Evolutionary conservation across 208 protist species (phyloP).

Genomic region (Leishmania braziliensis): DNA sequence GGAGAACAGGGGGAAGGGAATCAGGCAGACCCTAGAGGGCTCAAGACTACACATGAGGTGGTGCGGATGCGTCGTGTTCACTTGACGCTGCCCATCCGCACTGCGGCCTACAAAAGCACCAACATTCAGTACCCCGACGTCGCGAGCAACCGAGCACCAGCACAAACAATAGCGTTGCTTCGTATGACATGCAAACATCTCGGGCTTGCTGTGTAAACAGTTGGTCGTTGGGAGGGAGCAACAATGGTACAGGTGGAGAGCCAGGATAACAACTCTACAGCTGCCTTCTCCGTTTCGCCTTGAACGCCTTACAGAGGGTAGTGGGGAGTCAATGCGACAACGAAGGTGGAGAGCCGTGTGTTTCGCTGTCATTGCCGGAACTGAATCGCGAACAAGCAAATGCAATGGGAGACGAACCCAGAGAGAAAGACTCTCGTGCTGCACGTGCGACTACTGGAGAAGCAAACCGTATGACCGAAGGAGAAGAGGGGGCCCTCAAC

Average conservation of each 20-base stretch:
- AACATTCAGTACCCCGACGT: not conserved
- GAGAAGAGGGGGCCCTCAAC: not conserved
- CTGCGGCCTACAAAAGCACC: not conserved
- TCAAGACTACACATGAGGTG: not conserved
- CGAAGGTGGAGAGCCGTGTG: not conserved
- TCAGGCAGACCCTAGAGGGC: not conserved
- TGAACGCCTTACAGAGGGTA: not conserved
- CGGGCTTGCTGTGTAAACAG: not conserved
- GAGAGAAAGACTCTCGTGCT: not conserved
- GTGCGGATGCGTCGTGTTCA: not conserved
- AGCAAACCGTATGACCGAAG: not conserved
- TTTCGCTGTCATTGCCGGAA: not conserved
- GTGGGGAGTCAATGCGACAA: not conserved
- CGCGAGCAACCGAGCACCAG: not conserved
- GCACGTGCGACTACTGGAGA: not conserved
- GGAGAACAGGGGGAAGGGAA: not conserved
- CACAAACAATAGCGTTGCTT: not conserved
- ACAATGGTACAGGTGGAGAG: not conserved
- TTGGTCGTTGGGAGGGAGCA: not conserved
- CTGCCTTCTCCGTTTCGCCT: not conserved
- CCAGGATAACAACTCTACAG: not conserved
- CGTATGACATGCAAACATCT: not conserved
- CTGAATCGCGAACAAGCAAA: not conserved
- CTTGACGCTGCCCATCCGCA: not conserved
- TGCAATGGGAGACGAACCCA: too few species aligned